phyloP scores from a whole-genome alignment of 257 asterid species.

The Solanum gandarillasii region DNA sequence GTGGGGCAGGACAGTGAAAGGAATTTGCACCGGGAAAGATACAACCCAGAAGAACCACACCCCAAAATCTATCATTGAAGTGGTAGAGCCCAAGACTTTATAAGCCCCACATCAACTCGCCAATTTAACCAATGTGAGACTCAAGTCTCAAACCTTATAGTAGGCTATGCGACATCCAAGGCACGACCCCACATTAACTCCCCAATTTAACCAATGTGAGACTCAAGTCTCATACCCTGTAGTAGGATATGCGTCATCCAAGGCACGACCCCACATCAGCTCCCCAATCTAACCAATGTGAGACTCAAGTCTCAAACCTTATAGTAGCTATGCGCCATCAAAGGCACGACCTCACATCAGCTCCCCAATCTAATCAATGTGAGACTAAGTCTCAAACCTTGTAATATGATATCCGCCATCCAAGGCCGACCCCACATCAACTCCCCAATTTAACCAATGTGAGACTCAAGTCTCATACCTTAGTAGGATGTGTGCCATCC shows the following conservation, averaged over 20 bases:
- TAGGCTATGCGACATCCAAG: neutral
- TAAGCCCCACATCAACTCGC: neutral
- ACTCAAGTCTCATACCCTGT: neutral
- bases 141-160: neutral
- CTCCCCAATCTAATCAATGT: neutral
- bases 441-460: neutral
- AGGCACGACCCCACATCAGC: neutral
- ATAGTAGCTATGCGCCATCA: rapidly evolving
- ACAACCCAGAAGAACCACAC: neutral
- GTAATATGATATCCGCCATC: neutral
- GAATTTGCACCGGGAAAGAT: neutral
- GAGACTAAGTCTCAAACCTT: neutral
- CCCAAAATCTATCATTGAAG: neutral
- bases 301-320: neutral
- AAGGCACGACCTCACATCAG: neutral
- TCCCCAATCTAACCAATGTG: neutral
- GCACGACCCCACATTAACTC: neutral
- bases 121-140: neutral
- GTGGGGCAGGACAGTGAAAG: neutral
- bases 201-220: neutral
- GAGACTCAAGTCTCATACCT: neutral
- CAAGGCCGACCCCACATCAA: neutral
- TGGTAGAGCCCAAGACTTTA: neutral
- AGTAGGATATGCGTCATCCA: neutral
- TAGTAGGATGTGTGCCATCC: neutral